Evolutionary conservation across 352 stramenopile genomes (phyloP).

Genomic region (Globisporangium yorkense): DNA sequence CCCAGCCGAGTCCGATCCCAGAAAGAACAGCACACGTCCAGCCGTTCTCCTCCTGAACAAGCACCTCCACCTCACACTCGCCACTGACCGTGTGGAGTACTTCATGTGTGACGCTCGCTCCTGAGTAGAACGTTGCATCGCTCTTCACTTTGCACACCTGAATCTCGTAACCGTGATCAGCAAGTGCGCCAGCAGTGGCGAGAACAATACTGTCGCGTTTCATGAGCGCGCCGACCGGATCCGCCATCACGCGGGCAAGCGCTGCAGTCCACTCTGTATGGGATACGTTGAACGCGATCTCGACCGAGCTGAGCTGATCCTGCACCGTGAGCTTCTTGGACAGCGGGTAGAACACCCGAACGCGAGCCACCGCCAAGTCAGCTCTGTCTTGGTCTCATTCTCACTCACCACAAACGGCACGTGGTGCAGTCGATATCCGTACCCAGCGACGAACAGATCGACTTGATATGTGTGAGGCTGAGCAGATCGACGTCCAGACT

Average conservation of each 20-base stretch:
- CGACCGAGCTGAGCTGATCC: constrained; percentile 2
- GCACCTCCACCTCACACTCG: constrained; percentile 3
- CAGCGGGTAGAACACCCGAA: constrained; percentile 9
- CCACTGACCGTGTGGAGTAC: not conserved
- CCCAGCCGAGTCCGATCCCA: not conserved
- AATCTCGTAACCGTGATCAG: not conserved
- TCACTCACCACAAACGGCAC: not conserved
- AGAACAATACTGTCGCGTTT: not conserved
- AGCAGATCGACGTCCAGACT: not conserved
- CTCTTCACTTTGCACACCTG: not conserved
- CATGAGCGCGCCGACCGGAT: constrained; percentile 2
- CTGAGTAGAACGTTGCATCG: constrained; percentile 3
- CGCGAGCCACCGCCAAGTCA: constrained; percentile 10
- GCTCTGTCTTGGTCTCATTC: not conserved
- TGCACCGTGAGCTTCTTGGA: not conserved
- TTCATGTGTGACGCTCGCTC: not conserved
- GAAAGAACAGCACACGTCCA: constrained; percentile 5
- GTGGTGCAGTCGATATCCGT: not conserved
- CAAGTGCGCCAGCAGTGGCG: no score
- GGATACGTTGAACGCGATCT: not conserved
- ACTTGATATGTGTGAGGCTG: not conserved
- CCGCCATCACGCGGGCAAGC: no score
- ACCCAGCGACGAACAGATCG: constrained; percentile 3
- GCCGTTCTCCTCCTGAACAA: not conserved
- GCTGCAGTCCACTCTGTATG: no score